Evolutionary conservation across 345 rosid genomes (phyloP).

Genomic region (Sonneratia alba): DNA sequence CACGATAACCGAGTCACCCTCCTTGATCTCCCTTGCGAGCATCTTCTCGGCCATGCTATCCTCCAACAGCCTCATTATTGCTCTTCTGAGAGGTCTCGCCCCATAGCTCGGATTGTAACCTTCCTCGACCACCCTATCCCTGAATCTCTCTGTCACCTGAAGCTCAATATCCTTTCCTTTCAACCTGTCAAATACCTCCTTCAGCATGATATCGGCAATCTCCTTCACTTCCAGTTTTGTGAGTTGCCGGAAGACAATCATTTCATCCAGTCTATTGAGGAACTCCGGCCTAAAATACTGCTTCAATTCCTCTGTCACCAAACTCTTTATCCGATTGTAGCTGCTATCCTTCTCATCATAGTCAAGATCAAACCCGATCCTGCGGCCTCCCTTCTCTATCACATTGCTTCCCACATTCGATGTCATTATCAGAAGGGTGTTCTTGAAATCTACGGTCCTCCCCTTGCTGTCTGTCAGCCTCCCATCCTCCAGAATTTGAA

Average conservation of each 20-base stretch:
- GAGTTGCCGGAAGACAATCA: constrained; percentile 48
- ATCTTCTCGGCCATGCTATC: constrained; percentile 50
- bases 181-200: constrained; percentile 34
- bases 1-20: constrained; percentile 38
- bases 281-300: constrained; percentile 54
- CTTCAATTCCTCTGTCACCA: constrained; percentile 36
- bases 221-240: constrained; percentile 35
- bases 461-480: constrained; percentile 55
- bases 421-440: constrained; percentile 52
- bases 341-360: constrained; percentile 22
- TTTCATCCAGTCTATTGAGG: constrained; percentile 52
- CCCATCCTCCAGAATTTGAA: constrained; percentile 51
- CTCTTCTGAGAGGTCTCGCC: constrained; percentile 60
- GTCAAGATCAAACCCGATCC: constrained; percentile 17
- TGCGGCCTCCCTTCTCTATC: constrained; percentile 20
- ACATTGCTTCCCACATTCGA: constrained; percentile 44
- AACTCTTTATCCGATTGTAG: constrained; percentile 24
- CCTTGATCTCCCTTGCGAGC: constrained; percentile 35
- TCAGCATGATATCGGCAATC: constrained; percentile 44
- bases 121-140: constrained; percentile 39
- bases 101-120: constrained; percentile 49
- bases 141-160: constrained; percentile 37
- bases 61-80: constrained; percentile 42
- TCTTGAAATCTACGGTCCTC: constrained; percentile 50
- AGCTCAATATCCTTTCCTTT: constrained; percentile 39